Evolutionary conservation across 1,284 basidiomycete genomes (phyloP).

Genomic region (Hypsizygus ulmarius): DNA sequence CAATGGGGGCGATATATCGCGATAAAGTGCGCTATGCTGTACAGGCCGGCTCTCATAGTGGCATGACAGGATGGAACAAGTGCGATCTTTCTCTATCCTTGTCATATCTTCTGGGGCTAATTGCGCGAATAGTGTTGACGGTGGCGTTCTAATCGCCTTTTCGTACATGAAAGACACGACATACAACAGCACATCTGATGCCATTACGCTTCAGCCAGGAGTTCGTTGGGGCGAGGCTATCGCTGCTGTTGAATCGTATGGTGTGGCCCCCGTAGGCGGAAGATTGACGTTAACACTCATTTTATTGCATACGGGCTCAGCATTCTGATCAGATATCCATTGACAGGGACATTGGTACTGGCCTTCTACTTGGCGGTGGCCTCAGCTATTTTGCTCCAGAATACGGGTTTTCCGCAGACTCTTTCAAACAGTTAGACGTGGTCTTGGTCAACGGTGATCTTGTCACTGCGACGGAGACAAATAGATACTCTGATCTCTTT

Average conservation of each 20-base stretch:
- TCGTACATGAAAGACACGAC: conserved; percentile 33
- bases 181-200: conserved; percentile 31
- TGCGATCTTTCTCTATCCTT: conserved; percentile 18
- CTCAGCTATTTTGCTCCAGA: conserved; percentile 36
- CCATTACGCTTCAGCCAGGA: conserved; percentile 37
- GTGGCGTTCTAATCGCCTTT: conserved; percentile 38
- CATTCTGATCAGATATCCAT: neutral
- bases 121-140: conserved; percentile 26
- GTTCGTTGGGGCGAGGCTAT: conserved; percentile 38
- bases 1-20: conserved; percentile 35
- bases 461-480: conserved; percentile 37
- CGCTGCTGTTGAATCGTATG: conserved; percentile 28
- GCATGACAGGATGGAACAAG: conserved; percentile 41
- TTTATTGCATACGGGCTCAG: neutral
- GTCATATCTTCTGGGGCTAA: neutral
- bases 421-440: conserved; percentile 34
- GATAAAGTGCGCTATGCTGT: conserved; percentile 34
- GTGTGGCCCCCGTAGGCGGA: conserved; percentile 37
- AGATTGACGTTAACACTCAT: conserved; percentile 29
- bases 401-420: conserved; percentile 36
- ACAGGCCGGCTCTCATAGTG: conserved; percentile 38
- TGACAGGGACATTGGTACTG: conserved; percentile 38
- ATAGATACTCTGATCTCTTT: conserved; percentile 39
- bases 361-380: conserved; percentile 40
- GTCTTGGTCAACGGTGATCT: conserved; percentile 37